Conservation (phyloP, 2,329 filamentous ascomycete genomes). For the Pestalotiopsis sp. region DNA sequence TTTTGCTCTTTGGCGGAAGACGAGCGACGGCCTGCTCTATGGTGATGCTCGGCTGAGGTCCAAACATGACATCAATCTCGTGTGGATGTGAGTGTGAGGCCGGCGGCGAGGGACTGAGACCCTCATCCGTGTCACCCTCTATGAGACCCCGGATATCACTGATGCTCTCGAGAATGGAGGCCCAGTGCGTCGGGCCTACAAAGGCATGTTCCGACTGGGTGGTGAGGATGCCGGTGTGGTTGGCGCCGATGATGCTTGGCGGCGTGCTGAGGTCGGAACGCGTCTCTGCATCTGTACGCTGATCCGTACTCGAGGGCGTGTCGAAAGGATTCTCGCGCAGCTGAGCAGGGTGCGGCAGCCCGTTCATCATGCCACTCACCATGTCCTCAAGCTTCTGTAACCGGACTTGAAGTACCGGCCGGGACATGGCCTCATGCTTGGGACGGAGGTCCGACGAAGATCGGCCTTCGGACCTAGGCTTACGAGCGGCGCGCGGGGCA, state of each 20-base stretch:
- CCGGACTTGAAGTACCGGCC: slow-evolving; percentile 35
- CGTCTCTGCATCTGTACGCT: slow-evolving; percentile 27
- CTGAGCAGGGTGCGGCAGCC: slow-evolving; percentile 20
- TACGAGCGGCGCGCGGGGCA: slow-evolving; percentile 36
- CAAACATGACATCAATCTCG: slow-evolving; percentile 32
- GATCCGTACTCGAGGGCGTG: slow-evolving; percentile 31
- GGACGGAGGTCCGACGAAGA: slow-evolving; percentile 28
- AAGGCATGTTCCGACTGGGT: slow-evolving; percentile 30
- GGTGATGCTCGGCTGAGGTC: slow-evolving; percentile 29
- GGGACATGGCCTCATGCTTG: slow-evolving; percentile 30
- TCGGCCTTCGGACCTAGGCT: slow-evolving; percentile 32
- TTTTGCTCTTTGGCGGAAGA: slow-evolving; percentile 31
- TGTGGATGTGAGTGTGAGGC: slow-evolving; percentile 20
- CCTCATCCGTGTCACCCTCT: slow-evolving; percentile 27
- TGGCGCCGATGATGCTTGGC: slow-evolving; percentile 19
- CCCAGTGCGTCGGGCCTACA: slow-evolving; percentile 38
- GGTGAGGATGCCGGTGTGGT: slow-evolving; percentile 17
- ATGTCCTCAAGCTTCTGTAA: slow-evolving; percentile 39
- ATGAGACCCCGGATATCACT: slow-evolving; percentile 36
- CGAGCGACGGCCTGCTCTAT: slow-evolving; percentile 34
- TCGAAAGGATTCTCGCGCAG: slow-evolving; percentile 25
- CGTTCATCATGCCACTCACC: slow-evolving; percentile 30
- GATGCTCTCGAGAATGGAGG: slow-evolving; percentile 38
- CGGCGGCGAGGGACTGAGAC: slow-evolving; percentile 27
- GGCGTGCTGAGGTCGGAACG: slow-evolving; percentile 33